These are phyloP conservation scores for Trichoderma afroharzianum DNA, from an alignment of 2,329 filamentous ascomycete species.

Conservation along the genomic window DNA sequence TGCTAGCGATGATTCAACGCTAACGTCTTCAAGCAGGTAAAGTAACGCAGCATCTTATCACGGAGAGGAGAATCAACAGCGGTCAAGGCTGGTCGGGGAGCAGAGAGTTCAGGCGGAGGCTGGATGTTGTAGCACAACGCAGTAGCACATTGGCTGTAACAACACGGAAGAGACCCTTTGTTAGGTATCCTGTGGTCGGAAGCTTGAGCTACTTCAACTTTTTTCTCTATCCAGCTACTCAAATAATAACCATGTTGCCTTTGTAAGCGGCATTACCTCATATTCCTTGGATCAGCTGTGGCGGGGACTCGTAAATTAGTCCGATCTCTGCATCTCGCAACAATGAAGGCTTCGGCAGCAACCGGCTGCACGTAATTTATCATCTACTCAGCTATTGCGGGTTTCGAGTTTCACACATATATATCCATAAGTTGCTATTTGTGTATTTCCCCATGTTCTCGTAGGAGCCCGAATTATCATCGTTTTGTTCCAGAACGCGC, in stretches of 20 bases:
- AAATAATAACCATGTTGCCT: background rate
- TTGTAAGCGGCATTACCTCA: background rate
- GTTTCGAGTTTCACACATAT: background rate
- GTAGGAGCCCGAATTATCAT: background rate
- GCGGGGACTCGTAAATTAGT: background rate
- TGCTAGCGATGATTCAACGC: background rate
- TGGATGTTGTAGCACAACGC: background rate
- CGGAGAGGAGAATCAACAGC: background rate
- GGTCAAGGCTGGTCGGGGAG: background rate
- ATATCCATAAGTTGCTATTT: background rate
- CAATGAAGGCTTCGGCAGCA: background rate
- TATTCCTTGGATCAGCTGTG: background rate
- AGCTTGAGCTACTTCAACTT: background rate
- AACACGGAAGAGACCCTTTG: background rate
- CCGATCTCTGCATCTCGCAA: background rate
- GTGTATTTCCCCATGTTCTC: background rate
- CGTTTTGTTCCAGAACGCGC: background rate
- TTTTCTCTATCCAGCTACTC: background rate
- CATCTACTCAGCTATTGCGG: background rate
- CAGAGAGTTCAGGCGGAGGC: background rate
- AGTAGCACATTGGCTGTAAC: background rate
- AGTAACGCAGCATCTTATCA: background rate
- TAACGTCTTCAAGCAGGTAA: slow-evolving; percentile 11
- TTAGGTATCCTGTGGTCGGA: background rate
- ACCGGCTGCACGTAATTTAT: background rate